Percentiles rank a stretch among this genome's conserved stretches.
phyloP scores from a whole-genome alignment of 106 monocot genomes.

The Dendrobium officinale region DNA sequence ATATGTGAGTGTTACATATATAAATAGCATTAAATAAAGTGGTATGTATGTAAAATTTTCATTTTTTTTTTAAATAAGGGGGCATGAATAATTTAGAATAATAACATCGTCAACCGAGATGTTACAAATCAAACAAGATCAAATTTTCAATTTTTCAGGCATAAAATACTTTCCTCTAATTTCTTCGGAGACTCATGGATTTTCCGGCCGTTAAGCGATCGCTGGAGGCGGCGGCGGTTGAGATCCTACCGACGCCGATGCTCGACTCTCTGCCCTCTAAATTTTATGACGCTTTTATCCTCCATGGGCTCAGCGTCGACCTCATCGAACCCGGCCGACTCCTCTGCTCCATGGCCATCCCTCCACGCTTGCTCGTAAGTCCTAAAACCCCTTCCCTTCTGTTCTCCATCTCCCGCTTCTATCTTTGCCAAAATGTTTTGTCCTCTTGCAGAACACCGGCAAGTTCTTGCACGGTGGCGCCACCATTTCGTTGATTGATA shows the following conservation, averaged over 20 bases:
- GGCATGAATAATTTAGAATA: no score
- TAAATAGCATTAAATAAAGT: no score
- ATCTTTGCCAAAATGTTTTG: neutral
- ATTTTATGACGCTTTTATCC: conserved; percentile 48
- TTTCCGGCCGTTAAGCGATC: conserved; percentile 26
- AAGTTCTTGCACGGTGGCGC: conserved; percentile 63
- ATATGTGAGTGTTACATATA: no score
- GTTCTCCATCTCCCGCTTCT: neutral
- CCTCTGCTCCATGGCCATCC: conserved; percentile 51
- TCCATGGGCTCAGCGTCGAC: conserved; percentile 42
- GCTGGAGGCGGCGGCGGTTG: conserved; percentile 31
- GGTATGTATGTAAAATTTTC: no score
- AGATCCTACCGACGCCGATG: conserved; percentile 16
- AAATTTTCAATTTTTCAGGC: no score
- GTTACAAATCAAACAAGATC: no score
- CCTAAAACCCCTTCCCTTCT: neutral
- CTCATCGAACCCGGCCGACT: conserved; percentile 46
- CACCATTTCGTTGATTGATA: conserved; percentile 48
- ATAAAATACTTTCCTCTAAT: no score
- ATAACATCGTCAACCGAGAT: no score
- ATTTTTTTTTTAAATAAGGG: no score
- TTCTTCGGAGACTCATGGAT: conserved; percentile 8
- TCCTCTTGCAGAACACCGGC: conserved; percentile 25
- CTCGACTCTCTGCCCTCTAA: conserved; percentile 31
- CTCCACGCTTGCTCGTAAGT: conserved; percentile 50